phyloP scores from a whole-genome alignment of 768 basidiomycete genomes.

The Tricholoma bakamatsutake region DNA sequence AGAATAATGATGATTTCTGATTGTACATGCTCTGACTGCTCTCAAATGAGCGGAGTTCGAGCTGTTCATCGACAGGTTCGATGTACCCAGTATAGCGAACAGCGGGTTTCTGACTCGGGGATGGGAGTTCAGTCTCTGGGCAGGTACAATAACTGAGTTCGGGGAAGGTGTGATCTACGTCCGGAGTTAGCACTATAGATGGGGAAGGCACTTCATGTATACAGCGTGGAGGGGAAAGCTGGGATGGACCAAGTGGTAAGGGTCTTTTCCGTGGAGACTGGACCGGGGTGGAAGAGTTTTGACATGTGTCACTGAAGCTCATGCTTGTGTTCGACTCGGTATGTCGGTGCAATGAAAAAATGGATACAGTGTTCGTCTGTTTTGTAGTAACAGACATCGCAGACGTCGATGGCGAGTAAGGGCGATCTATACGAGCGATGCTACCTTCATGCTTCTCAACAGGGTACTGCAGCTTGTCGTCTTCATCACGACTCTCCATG shows the following conservation, averaged over 20 bases:
- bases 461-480: background rate
- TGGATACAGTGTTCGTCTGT: constrained; percentile 15
- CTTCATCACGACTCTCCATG: constrained; percentile 5
- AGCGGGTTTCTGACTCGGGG: constrained; percentile 8
- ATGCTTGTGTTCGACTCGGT: constrained; percentile 26
- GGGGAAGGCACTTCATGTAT: constrained; percentile 50
- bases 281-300: constrained; percentile 1
- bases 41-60: constrained; percentile 48
- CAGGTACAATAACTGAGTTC: background rate
- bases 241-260: constrained; percentile 11
- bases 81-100: constrained; percentile 54
- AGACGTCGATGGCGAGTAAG: constrained; percentile 26
- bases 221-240: constrained; percentile 25
- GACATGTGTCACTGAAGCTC: constrained; percentile 7
- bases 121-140: background rate
- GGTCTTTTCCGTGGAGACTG: constrained; percentile 20
- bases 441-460: background rate
- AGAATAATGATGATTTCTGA: background rate
- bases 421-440: background rate
- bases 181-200: constrained; percentile 23
- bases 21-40: constrained; percentile 20
- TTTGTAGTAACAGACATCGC: constrained; percentile 27
- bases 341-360: constrained; percentile 15
- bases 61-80: constrained; percentile 42
- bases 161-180: constrained; percentile 6